Evolutionary conservation across 768 basidiomycete genomes (phyloP), one percentile per base, ranked within the genome.

Genomic region (Fibroporia radiculosa): DNA sequence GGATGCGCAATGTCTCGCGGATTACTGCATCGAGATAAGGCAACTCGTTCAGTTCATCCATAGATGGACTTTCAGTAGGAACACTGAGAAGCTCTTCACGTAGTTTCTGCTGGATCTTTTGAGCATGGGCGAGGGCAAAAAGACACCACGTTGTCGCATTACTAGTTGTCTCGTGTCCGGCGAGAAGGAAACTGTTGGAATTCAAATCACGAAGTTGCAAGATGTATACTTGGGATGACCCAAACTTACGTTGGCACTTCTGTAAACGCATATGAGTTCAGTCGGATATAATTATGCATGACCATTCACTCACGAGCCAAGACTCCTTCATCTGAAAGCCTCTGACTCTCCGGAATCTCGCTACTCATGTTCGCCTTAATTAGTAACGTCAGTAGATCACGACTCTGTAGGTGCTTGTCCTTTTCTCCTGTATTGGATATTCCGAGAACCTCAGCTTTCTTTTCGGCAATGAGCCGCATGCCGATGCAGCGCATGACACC

Each of bases 11-110:
- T 0, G 70, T 74, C 60, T 84, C 82, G 6, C 74, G 70, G 4
- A 81, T 67, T 10, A 82, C 72, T 22, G 67, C 68, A 48, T 86
- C 85, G 20, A 89, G 75, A 54, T 83, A 86, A 0, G 80, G 73
- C 3, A 90, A 65, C 2, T 72, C 65, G 47, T 75, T 74, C 1
- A 89, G 69, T 24, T 80, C 72, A 37, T 87, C 84, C 78, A 85
- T 83, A 2, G 70, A 68, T 2, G 82, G 81, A 1, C n/a, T 22
- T 36, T 49, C 42, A 4, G 73, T 77, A 2, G 67, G 54, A 12
- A 80, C 64, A 0, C 62, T 56, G 24, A 56, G 48, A 16, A 71
- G 47, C 50, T 73, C 71, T 6, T 64, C 57, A 13, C 67, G 66
- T 1, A 73, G 60, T 18, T 58, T 56, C 14, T 58, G 39, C 53